Evolutionary conservation across 148 eudicot species (phyloP), one percentile per base, ranked within the genome.

Genomic region (Rhododendron simsii): DNA sequence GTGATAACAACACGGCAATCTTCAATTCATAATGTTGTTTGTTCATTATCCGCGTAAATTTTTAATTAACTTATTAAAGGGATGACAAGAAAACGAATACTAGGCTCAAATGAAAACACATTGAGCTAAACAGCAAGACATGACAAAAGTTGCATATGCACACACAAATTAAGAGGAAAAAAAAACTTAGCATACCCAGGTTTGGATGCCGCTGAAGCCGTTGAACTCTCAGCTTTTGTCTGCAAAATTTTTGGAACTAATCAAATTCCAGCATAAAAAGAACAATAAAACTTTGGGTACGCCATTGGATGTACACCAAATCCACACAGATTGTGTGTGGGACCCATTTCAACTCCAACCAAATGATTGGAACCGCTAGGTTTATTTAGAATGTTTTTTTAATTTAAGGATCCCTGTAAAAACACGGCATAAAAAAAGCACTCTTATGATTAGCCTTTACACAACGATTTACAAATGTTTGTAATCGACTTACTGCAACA

Each of bases 401-500:
- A n/a, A n/a, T n/a, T 55, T 16, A 15, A 3, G 44, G 7, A 41
- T 5, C 44, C 7, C 7, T 41, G 7, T 41, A 41, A 41, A 6
- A 5, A 41, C 44, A 41, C 44, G 5, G 44, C 44, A 41, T 41
- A 41, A 41, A 47, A 69, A 41, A 18, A 2, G 30, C 13, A 45
- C 44, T 41, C 26, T 45, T 23, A 41, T 21, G 14, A 20, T 45
- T n/a, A 44, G n/a, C 5, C 4, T 39, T 18, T 76, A 33, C 12
- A 76, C 80, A 45, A 41, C 23, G 2, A 21, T 78, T 78, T 78
- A 41, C 23, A 74, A 21, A 26, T 21, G 26, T 78, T 21, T 41
- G 41, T 20, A 63, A 39, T 33, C 16, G 50, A 90, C 90, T 93
- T 87, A 95, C 98, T 26, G 93, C 92, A 88, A 94, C 95, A 61